Percentiles rank a stretch among this genome's conserved stretches.
These are phyloP conservation scores for Trametes coccinea DNA, from an alignment of 768 basidiomycete genomes.

Conservation along the genomic window DNA sequence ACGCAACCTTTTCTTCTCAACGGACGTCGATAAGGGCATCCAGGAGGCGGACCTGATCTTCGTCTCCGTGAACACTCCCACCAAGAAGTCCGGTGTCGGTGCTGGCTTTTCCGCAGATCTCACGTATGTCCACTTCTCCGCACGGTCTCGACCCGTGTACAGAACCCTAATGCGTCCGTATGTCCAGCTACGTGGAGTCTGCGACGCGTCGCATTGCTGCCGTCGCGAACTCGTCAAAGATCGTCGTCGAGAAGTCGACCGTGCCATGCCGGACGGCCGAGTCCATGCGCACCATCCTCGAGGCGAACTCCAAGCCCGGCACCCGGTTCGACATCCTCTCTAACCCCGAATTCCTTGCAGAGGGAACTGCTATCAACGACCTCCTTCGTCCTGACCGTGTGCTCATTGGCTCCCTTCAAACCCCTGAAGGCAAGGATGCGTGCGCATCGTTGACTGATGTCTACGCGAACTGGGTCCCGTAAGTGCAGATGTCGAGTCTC, in stretches of 20 bases:
- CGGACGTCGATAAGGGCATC: constrained; percentile 91
- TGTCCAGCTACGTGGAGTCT: constrained; percentile 86
- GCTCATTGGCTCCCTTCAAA: constrained; percentile 94
- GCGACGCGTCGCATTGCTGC: constrained; percentile 96
- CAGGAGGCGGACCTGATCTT: constrained; percentile 96
- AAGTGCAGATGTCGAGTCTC: constrained; percentile 35
- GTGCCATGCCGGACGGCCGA: constrained; percentile 98
- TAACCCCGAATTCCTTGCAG: constrained; percentile 98
- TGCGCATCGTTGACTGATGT: constrained; percentile 75
- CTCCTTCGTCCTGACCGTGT: constrained; percentile 92
- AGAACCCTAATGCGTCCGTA: neutral
- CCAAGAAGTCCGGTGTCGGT: constrained; percentile 97
- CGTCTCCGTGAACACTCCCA: constrained; percentile 98
- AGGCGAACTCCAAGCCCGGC: constrained; percentile 93
- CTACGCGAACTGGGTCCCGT: constrained; percentile 97
- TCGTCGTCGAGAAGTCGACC: constrained; percentile 99
- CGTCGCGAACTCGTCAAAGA: constrained; percentile 89
- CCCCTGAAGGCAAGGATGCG: constrained; percentile 79
- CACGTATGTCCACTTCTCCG: constrained; percentile 61
- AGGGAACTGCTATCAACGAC: constrained; percentile 94
- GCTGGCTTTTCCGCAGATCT: constrained; percentile 98
- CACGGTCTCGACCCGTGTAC: neutral
- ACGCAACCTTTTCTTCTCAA: constrained; percentile 96
- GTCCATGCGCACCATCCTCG: constrained; percentile 98
- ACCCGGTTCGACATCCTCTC: constrained; percentile 97